These are phyloP conservation scores for Podospora tetraspora DNA, from an alignment of 495 filamentous ascomycete genomes.

Conservation along the genomic window DNA sequence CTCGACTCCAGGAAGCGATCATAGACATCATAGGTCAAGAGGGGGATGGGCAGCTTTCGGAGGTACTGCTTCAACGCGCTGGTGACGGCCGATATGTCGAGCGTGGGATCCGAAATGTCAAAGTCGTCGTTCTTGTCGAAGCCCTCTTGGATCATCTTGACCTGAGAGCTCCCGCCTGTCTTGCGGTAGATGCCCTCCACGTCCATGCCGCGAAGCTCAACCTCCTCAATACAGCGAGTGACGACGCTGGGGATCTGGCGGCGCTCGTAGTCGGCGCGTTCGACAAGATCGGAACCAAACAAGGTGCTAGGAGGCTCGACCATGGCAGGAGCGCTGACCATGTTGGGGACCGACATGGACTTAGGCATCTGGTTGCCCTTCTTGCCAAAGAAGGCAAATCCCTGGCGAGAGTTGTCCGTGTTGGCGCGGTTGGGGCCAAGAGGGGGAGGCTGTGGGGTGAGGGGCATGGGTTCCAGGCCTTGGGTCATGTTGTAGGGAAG, in stretches of 20 bases:
- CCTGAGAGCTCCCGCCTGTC: constrained; percentile 80
- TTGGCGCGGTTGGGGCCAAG: constrained; percentile 23
- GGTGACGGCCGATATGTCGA: constrained; percentile 96
- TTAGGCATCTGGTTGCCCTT: constrained; percentile 38
- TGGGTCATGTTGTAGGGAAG: constrained; percentile 59
- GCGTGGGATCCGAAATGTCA: constrained; percentile 86
- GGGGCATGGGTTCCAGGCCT: constrained; percentile 43
- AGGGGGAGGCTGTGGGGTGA: constrained; percentile 20
- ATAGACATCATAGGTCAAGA: constrained; percentile 91
- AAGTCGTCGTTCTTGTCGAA: constrained; percentile 80
- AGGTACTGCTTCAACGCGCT: constrained; percentile 97
- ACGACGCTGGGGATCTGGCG: constrained; percentile 86
- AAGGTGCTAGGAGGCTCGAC: constrained; percentile 58
- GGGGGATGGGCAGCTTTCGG: constrained; percentile 82
- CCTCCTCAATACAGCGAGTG: constrained; percentile 93
- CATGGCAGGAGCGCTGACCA: constrained; percentile 37
- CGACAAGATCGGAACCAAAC: constrained; percentile 86
- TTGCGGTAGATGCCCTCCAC: constrained; percentile 98
- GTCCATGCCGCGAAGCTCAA: constrained; percentile 95
- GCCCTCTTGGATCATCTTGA: constrained; percentile 80
- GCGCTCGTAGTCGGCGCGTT: constrained; percentile 82
- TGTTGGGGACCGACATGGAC: constrained; percentile 51
- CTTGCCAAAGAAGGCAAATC: constrained; percentile 72
- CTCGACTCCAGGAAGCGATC: constrained; percentile 78
- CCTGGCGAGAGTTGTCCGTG: constrained; percentile 55